phyloP scores from a whole-genome alignment of 169 alveolate genomes.

The Cryptosporidium felis region DNA sequence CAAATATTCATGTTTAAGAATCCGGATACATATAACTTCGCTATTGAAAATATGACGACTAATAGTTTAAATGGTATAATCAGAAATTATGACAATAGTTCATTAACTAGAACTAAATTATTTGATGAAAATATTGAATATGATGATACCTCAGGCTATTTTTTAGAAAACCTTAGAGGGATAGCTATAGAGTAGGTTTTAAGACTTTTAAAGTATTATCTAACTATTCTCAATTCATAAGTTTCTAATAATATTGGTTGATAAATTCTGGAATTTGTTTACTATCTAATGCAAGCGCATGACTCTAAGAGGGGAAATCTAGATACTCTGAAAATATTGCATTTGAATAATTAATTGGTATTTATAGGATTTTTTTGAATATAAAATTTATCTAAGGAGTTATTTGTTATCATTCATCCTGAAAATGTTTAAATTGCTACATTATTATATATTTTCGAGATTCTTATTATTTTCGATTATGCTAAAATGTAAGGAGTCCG shows the following conservation, averaged over 20 bases:
- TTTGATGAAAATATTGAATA: background rate
- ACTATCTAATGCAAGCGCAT: background rate
- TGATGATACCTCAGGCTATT: background rate
- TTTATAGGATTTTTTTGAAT: background rate
- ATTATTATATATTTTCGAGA: background rate
- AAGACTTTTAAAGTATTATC: no score
- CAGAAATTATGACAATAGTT: background rate
- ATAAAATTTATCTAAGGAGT: background rate
- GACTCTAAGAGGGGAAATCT: slow-evolving; percentile 20
- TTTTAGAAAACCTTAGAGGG: background rate
- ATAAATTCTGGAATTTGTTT: no score
- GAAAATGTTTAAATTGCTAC: background rate
- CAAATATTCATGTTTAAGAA: slow-evolving; percentile 10
- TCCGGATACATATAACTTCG: background rate
- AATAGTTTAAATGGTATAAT: background rate
- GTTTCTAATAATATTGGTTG: no score
- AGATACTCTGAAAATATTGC: background rate
- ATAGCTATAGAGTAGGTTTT: background rate
- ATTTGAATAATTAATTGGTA: no score
- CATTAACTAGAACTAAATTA: background rate
- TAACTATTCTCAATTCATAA: no score
- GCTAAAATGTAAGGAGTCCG: no score
- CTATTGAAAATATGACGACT: background rate
- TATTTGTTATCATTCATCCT: background rate
- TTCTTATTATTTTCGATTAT: background rate